A percentile compares a stretch with the other conserved stretches of the same genome.
Evolutionary conservation across 805 yeast species (phyloP).

Genomic region (Metschnikowia similis): DNA sequence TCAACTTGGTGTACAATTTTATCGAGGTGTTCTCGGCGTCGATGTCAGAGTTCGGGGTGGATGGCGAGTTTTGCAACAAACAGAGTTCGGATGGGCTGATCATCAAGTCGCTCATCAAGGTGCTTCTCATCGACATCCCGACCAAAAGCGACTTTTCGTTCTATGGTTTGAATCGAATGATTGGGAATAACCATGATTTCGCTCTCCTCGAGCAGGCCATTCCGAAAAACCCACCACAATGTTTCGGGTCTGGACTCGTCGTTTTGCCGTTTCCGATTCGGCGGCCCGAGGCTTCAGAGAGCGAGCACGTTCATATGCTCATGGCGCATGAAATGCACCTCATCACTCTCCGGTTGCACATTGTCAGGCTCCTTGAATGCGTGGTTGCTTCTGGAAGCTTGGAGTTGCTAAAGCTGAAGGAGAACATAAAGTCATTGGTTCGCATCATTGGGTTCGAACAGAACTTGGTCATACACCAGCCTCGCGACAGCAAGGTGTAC

Average conservation of each 20-base stretch:
- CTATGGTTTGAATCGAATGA: conserved; percentile 49
- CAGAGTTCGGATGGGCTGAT: conserved; percentile 2
- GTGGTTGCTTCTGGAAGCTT: conserved; percentile 28
- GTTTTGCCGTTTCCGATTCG: conserved; percentile 13
- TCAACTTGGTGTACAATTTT: conserved; percentile 47
- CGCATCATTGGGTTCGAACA: conserved; percentile 48
- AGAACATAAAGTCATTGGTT: conserved; percentile 37
- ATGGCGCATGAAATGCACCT: conserved; percentile 42
- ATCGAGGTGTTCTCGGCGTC: conserved; percentile 52
- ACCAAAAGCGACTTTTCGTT: conserved; percentile 39
- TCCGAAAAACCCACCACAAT: conserved; percentile 21
- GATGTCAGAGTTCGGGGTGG: conserved; percentile 18
- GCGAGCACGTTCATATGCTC: conserved; percentile 15
- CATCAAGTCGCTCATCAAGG: conserved; percentile 30
- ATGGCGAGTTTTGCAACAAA: conserved; percentile 5
- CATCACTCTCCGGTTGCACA: conserved; percentile 40
- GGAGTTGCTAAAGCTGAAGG: conserved; percentile 30
- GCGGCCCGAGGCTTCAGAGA: background rate
- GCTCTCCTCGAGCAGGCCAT: conserved; percentile 40
- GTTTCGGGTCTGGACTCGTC: conserved; percentile 5
- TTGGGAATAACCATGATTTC: conserved; percentile 50
- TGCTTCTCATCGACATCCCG: conserved; percentile 40
- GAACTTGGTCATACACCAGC: conserved; percentile 39
- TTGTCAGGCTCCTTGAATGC: conserved; percentile 48
- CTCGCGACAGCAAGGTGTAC: conserved; percentile 38